Percentiles rank a stretch among this genome's conserved stretches.
Evolutionary conservation across 768 basidiomycete genomes (phyloP).

Genomic region (Imleria badia): DNA sequence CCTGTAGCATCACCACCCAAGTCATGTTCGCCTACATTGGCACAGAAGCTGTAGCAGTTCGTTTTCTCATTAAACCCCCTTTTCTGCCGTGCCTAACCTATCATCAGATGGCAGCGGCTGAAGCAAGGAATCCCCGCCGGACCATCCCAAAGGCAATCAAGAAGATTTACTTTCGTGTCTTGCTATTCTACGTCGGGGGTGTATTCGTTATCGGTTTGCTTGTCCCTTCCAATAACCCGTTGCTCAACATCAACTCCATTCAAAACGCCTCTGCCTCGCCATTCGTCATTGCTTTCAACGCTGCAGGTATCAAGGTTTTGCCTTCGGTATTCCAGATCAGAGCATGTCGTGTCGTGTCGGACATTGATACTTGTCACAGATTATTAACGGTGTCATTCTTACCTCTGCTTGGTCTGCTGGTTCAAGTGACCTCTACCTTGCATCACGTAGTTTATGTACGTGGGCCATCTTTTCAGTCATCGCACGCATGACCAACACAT

Average conservation of each 20-base stretch:
- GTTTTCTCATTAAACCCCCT: neutral
- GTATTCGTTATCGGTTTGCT: conserved; percentile 5
- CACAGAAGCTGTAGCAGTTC: conserved; percentile 4
- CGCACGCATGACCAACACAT: neutral
- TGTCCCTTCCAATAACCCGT: neutral
- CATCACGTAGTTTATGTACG: too few relatives aligned
- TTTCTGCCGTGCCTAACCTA: neutral
- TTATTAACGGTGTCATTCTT: too few relatives aligned
- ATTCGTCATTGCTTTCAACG: neutral
- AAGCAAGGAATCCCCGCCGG: conserved; percentile 5
- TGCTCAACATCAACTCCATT: conserved; percentile 27
- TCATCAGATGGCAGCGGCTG: conserved; percentile 2
- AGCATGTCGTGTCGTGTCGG: too few relatives aligned
- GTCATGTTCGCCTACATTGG: neutral
- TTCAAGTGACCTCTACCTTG: too few relatives aligned
- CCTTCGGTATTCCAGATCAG: too few relatives aligned
- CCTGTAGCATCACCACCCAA: conserved; percentile 1
- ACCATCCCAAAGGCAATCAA: conserved; percentile 3
- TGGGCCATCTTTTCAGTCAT: neutral
- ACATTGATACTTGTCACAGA: too few relatives aligned
- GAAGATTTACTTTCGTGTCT: neutral
- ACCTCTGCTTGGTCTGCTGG: too few relatives aligned
- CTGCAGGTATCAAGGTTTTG: neutral
- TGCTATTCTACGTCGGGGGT: conserved; percentile 5
- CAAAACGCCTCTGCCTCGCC: too few relatives aligned